Base-by-base conservation (phyloP, 495 filamentous ascomycete genomes). In the Tuber magnatum region DNA sequence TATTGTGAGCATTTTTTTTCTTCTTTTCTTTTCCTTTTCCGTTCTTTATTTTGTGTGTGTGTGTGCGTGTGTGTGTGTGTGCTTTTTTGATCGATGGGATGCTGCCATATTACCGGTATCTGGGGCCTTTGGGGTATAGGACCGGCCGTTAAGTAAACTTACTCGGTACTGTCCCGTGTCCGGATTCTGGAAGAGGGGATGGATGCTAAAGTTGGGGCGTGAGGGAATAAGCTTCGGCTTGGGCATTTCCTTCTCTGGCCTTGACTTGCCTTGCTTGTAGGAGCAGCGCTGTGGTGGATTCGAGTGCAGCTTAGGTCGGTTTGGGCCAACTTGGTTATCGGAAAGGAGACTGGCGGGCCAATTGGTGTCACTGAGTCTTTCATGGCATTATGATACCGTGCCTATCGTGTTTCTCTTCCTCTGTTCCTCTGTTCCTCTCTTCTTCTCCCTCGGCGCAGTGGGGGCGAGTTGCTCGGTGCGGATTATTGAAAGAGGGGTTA, bases 1-100 rank as follows among this genome's bases (percentile, higher is more conserved):
- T 35, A 35, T 44, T 20, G 74, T 71, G 42, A 69, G 14, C n/a
- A 74, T 22, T 44, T 71, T 69, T 75, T 68, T 71, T 39, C 39
- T 40, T 40, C 39, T 40, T 74, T 69, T 70, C 40, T 56, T 51
- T 42, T 46, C 51, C 40, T 18, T 40, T 32, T 71, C 51, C 56
- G 28, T 32, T 73, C 35, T 14, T 61, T 28, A 1, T 32, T n/a
- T 70, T 32, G 28, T 41, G 35, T 40, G 18, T 65, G 41, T 46
- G 43, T 43, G 35, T 65, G 43, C 7, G 44, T 20, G 44, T 46
- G 16, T 14, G 18, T 24, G n/a, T n/a, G 24, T 56, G 51, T 65
- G 56, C 56, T 65, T 65, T 65, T 35, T 35, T 65, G 28, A 28
- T 56, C 8, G 48, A 9, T 56, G 48, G 22, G 48, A 56, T 56